Evolutionary conservation across 2,329 filamentous ascomycete species (phyloP), one percentile per base, ranked within the genome.

Genomic region (Calycina herbarum): DNA sequence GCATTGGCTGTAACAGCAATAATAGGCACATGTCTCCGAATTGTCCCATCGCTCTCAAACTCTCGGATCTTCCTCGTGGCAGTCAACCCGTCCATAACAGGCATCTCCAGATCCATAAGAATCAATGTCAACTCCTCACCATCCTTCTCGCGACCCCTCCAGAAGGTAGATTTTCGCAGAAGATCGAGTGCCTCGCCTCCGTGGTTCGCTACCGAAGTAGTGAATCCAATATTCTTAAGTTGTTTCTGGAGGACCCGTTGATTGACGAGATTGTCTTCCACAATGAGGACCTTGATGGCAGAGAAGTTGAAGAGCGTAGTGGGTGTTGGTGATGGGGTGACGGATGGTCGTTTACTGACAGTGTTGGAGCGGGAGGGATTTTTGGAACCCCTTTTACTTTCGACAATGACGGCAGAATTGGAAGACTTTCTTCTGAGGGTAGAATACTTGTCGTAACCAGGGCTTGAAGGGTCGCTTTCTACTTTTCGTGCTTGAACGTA

Each of bases 1-100:
- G 90, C 91, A 76, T 94, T 94, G 1, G 91, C 91, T 45, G 91
- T 94, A n/a, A 91, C 89, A n/a, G 89, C 90, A 71, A 93, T 91
- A 70, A 92, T 91, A 2, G 90, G 89, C n/a, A 92, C 85, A 72
- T 92, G 89, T 60, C 82, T 79, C 20, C 83, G 80, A 59, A 91
- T 84, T 38, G 82, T 85, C 1, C 86, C 86, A 62, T 85, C 81
- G 59, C 78, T 79, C 75, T 94, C 89, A 20, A 91, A 80, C 66
- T 89, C 83, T 20, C 91, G 84, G 62, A 94, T 93, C 66, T 81
- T 85, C 54, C 83, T 82, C 13, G 90, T 88, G 68, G 90, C 92
- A 1, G 89, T 89, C 76, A 91, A 85, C 42, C 91, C 91, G 72
- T 94, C 90, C 91, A 93, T 93, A 56, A 93, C 83, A 0, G 91